A percentile compares a stretch with the other conserved stretches of the same genome.
These are phyloP conservation scores for Viridothelium virens DNA, from an alignment of 495 filamentous ascomycete genomes.

Conservation along the genomic window DNA sequence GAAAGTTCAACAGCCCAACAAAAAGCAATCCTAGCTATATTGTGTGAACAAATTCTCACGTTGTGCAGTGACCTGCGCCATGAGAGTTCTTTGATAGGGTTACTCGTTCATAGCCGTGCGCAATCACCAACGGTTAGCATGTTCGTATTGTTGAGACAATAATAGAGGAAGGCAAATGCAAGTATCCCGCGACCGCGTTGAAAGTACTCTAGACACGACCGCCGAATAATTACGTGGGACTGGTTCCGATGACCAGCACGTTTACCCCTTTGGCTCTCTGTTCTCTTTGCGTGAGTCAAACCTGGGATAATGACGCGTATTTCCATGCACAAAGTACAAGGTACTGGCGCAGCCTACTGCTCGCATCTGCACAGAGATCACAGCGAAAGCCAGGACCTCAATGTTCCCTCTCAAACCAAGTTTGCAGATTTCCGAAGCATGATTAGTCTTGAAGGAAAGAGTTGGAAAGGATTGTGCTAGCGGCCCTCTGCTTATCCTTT, in stretches of 20 bases:
- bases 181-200: not conserved
- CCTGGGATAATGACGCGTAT: not conserved
- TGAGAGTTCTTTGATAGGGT: not conserved
- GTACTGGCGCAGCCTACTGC: not conserved
- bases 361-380: not conserved
- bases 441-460: not conserved
- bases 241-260: not conserved
- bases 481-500: not conserved
- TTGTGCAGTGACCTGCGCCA: not conserved
- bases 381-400: not conserved
- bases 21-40: not conserved
- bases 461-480: not conserved
- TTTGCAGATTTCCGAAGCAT: not conserved
- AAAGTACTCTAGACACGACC: not conserved
- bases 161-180: not conserved
- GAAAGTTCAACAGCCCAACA: not conserved
- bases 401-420: not conserved
- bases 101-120: not conserved
- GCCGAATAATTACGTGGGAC: not conserved
- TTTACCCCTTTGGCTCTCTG: not conserved
- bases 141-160: conserved; percentile 1
- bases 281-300: not conserved
- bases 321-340: not conserved
- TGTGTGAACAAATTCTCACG: not conserved
- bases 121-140: not conserved